phyloP scores from a whole-genome alignment of 176 grass and related monocot genomes.

The Hyparrhenia diplandra region DNA sequence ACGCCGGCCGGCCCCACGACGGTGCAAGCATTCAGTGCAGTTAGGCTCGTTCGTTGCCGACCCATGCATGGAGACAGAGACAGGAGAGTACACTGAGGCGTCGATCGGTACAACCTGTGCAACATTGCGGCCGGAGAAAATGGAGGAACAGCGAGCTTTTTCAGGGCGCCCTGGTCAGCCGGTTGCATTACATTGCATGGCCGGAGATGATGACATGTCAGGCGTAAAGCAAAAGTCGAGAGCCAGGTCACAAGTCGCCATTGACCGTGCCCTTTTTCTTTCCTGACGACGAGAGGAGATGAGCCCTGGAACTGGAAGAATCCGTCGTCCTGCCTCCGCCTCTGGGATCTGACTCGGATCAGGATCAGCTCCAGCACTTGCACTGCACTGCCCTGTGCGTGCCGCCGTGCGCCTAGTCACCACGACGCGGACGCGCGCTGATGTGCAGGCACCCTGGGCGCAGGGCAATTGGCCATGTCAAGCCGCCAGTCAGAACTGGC shows the following conservation, averaged over 20 bases:
- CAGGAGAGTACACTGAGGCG: not conserved
- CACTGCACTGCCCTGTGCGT: not conserved
- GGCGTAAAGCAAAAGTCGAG: too few relatives aligned
- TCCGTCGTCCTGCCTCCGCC: not conserved
- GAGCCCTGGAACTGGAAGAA: not conserved
- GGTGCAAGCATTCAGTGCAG: not conserved
- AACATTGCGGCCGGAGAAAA: not conserved
- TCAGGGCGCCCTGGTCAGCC: not conserved
- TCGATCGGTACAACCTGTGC: too few relatives aligned
- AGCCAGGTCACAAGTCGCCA: not conserved
- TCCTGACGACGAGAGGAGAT: not conserved
- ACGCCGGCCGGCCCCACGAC: not conserved
- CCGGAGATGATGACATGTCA: not conserved
- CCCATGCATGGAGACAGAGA: not conserved
- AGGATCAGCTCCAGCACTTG: not conserved
- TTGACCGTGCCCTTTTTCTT: not conserved
- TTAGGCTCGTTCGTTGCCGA: not conserved
- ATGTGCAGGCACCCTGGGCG: not conserved
- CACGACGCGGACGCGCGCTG: not conserved
- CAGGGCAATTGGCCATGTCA: not conserved
- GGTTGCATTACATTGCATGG: not conserved
- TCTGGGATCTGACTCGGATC: constrained; percentile 14
- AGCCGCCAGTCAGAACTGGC: not conserved
- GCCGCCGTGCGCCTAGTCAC: not conserved
- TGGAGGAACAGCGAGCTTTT: not conserved